These are phyloP conservation scores for Trifolium repens DNA, from an alignment of 306 rosid genomes.

Conservation along the genomic window DNA sequence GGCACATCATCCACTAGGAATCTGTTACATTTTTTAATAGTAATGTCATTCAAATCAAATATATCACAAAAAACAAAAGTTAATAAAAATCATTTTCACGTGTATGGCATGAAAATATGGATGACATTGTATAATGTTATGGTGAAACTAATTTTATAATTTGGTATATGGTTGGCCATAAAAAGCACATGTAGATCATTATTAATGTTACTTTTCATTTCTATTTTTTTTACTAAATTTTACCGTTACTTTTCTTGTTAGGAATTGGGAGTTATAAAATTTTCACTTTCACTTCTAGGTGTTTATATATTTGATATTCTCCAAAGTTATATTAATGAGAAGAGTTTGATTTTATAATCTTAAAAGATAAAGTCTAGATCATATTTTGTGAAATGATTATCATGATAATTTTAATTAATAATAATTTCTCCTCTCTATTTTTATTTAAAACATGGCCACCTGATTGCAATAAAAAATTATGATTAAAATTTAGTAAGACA, in stretches of 20 bases:
- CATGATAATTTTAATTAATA: no score
- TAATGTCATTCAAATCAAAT: conserved; percentile 15
- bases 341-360: no score
- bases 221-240: not conserved
- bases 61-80: not conserved
- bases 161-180: conserved; percentile 11
- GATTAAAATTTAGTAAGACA: no score
- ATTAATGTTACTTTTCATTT: conserved; percentile 24
- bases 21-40: conserved; percentile 48
- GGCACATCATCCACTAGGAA: conserved; percentile 97
- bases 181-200: conserved; percentile 25
- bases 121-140: not conserved
- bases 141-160: conserved; percentile 23
- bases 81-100: not conserved
- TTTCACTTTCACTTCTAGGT: no score
- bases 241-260: conserved; percentile 17
- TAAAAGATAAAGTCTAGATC: no score
- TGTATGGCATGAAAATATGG: not conserved
- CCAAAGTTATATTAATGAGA: no score
- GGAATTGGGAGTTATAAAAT: not conserved
- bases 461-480: no score
- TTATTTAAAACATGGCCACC: no score
- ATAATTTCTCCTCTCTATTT: no score
- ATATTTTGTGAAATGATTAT: no score
- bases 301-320: no score